A percentile compares a stretch with the other conserved stretches of the same genome.
These are phyloP conservation scores for Thamnidium elegans DNA, from an alignment of 192 early-diverging fungal genomes.

Conservation along the genomic window DNA sequence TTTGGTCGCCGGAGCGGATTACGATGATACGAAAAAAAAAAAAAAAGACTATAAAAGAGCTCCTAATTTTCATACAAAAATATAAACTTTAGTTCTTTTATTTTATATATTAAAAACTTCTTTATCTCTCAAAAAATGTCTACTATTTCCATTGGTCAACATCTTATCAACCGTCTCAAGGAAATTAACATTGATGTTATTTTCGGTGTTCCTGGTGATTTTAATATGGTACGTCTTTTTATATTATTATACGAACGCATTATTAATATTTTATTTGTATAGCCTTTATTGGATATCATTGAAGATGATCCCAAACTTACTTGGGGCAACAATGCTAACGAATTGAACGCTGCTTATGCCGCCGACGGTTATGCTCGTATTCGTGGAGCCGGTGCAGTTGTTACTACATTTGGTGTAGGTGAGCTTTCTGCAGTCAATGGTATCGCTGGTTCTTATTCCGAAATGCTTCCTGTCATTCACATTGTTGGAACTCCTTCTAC, in stretches of 20 bases:
- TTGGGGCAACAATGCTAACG: slow-evolving; percentile 44
- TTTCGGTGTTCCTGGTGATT: slow-evolving; percentile 50
- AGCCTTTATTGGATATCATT: slow-evolving; percentile 27
- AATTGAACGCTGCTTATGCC: slow-evolving; percentile 43
- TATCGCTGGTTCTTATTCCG: slow-evolving; percentile 45
- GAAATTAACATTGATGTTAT: slow-evolving; percentile 41
- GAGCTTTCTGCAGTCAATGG: slow-evolving; percentile 44
- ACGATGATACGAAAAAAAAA: too few species aligned
- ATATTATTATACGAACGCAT: background rate
- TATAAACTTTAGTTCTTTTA: too few species aligned
- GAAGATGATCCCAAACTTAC: slow-evolving; percentile 36
- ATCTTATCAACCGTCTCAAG: slow-evolving; percentile 40
- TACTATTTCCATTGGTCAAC: slow-evolving; percentile 32
- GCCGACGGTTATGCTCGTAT: slow-evolving; percentile 49
- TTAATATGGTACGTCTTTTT: slow-evolving; percentile 36
- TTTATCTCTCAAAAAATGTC: too few species aligned
- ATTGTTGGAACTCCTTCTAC: slow-evolving; percentile 50
- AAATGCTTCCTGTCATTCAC: slow-evolving; percentile 50
- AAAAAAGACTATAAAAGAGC: too few species aligned
- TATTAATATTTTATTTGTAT: background rate
- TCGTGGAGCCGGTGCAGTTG: slow-evolving; percentile 35
- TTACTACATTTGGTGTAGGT: slow-evolving; percentile 51
- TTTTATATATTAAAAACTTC: too few species aligned
- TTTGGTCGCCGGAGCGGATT: too few species aligned
- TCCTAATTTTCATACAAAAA: too few species aligned